Percentiles rank a stretch among this genome's conserved stretches.
Evolutionary conservation across 345 rosid genomes (phyloP).

Genomic region (Arabidopsis thaliana): DNA sequence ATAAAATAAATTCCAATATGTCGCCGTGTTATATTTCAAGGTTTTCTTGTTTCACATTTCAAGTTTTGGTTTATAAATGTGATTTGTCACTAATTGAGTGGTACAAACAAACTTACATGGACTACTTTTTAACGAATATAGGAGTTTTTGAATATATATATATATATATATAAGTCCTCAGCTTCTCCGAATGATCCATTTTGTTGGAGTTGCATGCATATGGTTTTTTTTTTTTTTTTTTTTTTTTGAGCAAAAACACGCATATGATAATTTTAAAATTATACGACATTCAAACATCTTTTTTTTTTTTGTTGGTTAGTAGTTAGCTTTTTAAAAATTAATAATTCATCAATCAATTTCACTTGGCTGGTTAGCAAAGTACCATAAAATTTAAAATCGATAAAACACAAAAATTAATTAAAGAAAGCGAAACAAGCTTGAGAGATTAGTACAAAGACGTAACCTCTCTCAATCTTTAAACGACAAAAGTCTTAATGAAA

Average conservation of each 20-base stretch:
- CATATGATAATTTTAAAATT: background rate
- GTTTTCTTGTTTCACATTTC: background rate
- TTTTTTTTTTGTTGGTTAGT: background rate
- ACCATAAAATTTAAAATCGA: conserved; percentile 17
- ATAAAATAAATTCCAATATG: background rate
- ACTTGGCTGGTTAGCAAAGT: conserved; percentile 45
- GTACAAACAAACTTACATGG: background rate
- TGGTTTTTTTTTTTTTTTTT: background rate
- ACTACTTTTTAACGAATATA: background rate
- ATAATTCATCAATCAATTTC: conserved; percentile 34
- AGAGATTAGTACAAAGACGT: conserved; percentile 49
- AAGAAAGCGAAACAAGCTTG: conserved; percentile 46
- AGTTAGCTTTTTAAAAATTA: background rate
- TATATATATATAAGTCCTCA: background rate
- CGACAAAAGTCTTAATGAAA: conserved; percentile 50
- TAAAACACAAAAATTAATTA: conserved; percentile 34
- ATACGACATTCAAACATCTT: conserved; percentile 11
- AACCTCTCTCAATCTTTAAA: conserved; percentile 39
- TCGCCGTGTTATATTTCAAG: background rate
- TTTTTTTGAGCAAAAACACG: background rate
- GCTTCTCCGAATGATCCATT: background rate
- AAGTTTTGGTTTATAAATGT: background rate
- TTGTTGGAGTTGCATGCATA: background rate
- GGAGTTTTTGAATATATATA: background rate
- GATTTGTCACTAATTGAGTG: background rate